Base-by-base conservation (phyloP, 2,329 filamentous ascomycete genomes). In the Aspergillus uvarum region DNA sequence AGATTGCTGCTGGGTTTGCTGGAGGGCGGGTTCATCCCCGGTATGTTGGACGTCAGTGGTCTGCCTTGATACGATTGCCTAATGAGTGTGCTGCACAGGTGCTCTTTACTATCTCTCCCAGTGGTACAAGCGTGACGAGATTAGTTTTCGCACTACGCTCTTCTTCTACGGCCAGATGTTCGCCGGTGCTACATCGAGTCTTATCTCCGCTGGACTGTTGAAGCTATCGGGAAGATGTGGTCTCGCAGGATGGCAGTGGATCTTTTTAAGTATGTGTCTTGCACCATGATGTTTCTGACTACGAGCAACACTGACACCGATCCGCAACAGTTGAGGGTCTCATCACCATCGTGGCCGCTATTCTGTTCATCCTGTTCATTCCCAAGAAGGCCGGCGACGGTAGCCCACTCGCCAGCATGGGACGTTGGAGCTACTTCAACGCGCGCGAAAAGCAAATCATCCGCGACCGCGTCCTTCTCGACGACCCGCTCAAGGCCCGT, bases 81-180 rank as follows among this genome's bases (percentile, higher is more conserved):
- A 35, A 49, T 21, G 2, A 2, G 12, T 35, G 24, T n/a, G 31
- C 24, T 21, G 21, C n/a, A 22, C 22, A 71, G 70, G 70, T n/a
- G 71, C 70, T n/a, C 58, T 74, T 4, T 74, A 74, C 50, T 72
- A 82, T 2, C 71, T 85, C 1, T 83, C 82, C 0, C 82, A 80
- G 0, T 85, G 83, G 82, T 85, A 85, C 68, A 84, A 81, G 0
- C 77, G 77, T 2, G 73, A 75, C 2, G 83, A 85, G 67, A 81
- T 80, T 0, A 81, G 80, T 57, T 81, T 83, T 60, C 77, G 83
- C 8, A 78, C 83, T 52, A 81, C 81, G 67, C 67, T 84, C 35
- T 85, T 85, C 70, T 85, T 82, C 72, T 82, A 85, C 58, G 83
- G 83, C 11, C 83, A 84, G 65, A 79, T 83, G 67, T 75, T 83